Evolutionary conservation across 345 rosid species (phyloP).

Genomic region (Passiflora organensis): DNA sequence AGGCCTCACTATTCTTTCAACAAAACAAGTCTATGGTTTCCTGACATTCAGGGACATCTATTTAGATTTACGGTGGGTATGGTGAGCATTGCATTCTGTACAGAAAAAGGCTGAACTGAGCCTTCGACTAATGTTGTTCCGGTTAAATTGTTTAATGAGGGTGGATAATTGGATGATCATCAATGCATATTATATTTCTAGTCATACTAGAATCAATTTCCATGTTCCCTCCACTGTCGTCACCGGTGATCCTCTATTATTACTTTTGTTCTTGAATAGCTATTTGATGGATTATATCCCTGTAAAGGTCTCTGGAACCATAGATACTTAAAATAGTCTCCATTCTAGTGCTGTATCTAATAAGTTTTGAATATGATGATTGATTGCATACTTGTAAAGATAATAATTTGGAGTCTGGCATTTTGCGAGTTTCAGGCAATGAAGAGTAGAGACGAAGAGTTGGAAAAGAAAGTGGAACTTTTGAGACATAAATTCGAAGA

Average conservation of each 20-base stretch:
- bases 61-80: background rate
- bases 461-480: slow-evolving; percentile 49
- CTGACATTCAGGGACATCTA: too few species aligned
- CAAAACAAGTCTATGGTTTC: too few species aligned
- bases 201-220: background rate
- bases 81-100: too few species aligned
- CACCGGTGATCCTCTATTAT: background rate
- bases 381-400: background rate
- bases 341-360: too few species aligned
- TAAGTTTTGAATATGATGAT: background rate
- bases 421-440: slow-evolving; percentile 60
- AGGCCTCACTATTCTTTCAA: too few species aligned
- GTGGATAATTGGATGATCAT: background rate
- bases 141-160: too few species aligned
- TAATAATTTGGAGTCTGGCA: too few species aligned
- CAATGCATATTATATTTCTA: background rate
- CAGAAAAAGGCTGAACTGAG: too few species aligned
- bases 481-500: slow-evolving; percentile 56
- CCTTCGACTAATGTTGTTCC: too few species aligned
- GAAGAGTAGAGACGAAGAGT: slow-evolving; percentile 55
- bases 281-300: background rate
- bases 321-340: background rate
- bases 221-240: background rate
- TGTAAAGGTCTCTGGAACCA: too few species aligned
- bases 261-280: background rate